Percentiles rank a stretch among this genome's conserved stretches.
phyloP scores from a whole-genome alignment of 345 rosid genomes.

The Citrus cavaleriei region DNA sequence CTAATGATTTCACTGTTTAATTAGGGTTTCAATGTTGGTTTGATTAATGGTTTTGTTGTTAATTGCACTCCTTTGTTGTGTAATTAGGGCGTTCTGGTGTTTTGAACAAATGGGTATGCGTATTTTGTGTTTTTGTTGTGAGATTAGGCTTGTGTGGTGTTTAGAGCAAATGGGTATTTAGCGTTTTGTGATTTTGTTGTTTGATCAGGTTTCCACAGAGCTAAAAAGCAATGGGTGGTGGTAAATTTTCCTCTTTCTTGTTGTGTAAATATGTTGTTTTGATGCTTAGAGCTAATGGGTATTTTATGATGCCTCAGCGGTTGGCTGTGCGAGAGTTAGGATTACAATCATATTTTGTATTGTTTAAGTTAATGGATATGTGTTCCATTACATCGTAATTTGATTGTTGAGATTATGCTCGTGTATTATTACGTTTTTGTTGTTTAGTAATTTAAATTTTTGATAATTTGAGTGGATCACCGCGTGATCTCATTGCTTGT shows the following conservation, averaged over 20 bases:
- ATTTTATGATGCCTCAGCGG: neutral
- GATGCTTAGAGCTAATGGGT: neutral
- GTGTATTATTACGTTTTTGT: neutral
- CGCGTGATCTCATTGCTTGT: neutral
- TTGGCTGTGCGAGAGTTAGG: neutral
- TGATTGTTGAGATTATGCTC: neutral
- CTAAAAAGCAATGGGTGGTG: neutral
- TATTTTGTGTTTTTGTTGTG: neutral
- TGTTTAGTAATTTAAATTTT: neutral
- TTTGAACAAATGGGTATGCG: constrained; percentile 4
- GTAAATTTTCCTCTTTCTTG: neutral
- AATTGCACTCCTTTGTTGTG: neutral
- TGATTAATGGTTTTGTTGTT: constrained; percentile 1
- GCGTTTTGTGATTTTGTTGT: neutral
- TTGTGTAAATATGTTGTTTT: constrained; percentile 4
- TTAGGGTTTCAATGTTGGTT: constrained; percentile 1
- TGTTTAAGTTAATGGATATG: neutral
- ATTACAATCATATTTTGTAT: neutral
- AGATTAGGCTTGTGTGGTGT: neutral
- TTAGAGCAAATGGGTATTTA: neutral
- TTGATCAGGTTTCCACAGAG: neutral
- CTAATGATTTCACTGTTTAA: no score
- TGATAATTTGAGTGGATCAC: neutral
- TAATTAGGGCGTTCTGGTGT: constrained; percentile 6
- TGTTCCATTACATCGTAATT: neutral